Evolutionary conservation across 768 basidiomycete genomes (phyloP).

Genomic region (Gloeostereum incarnatum): DNA sequence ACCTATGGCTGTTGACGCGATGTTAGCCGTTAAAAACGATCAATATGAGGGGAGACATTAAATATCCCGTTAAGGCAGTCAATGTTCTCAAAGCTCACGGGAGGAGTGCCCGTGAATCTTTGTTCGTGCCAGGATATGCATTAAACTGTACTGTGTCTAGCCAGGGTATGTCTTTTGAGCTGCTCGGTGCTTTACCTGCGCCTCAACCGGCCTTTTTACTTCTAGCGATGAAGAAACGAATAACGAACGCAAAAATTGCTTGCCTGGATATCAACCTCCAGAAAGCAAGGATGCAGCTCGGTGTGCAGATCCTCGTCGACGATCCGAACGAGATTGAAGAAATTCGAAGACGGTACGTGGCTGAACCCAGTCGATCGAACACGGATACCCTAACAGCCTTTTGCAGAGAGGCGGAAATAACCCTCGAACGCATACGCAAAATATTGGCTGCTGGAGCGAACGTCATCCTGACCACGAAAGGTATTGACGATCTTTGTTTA

Average conservation of each 20-base stretch:
- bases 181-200: too few species aligned
- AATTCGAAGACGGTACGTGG: slow-evolving; percentile 77
- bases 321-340: slow-evolving; percentile 95
- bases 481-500: slow-evolving; percentile 95
- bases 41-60: slow-evolving; percentile 90
- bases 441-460: slow-evolving; percentile 95
- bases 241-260: slow-evolving; percentile 91
- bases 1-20: slow-evolving; percentile 97
- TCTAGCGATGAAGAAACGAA: slow-evolving; percentile 94
- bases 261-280: slow-evolving; percentile 97
- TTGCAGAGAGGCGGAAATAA: slow-evolving; percentile 87
- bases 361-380: neutral
- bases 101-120: slow-evolving; percentile 87
- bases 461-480: slow-evolving; percentile 95
- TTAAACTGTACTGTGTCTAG: slow-evolving; percentile 97
- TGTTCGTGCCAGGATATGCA: slow-evolving; percentile 94
- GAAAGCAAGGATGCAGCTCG: slow-evolving; percentile 95
- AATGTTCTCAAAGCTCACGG: slow-evolving; percentile 98
- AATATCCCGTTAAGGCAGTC: slow-evolving; percentile 99
- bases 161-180: slow-evolving; percentile 72
- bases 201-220: slow-evolving; percentile 1
- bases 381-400: neutral
- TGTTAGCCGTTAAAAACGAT: slow-evolving; percentile 95
- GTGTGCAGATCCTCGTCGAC: slow-evolving; percentile 94
- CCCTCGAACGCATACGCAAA: slow-evolving; percentile 90